Conservation (phyloP, 306 rosid species). For the Lupinus albus region DNA sequence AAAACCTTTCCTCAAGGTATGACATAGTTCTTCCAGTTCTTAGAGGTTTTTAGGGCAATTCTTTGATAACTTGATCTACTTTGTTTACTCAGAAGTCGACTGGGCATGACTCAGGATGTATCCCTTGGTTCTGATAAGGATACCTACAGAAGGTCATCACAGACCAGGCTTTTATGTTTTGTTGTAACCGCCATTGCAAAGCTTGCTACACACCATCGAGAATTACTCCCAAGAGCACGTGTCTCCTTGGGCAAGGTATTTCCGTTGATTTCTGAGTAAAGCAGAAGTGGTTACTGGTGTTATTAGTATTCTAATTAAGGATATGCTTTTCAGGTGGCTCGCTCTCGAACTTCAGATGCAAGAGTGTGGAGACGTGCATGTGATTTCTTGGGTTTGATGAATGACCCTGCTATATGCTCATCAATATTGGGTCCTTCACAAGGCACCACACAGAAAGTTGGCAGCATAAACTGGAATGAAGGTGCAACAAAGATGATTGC, state of each 20-base stretch:
- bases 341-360: constrained; percentile 80
- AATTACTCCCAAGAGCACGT: constrained; percentile 86
- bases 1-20: constrained; percentile 93
- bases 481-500: constrained; percentile 86
- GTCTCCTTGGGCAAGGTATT: constrained; percentile 92
- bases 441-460: constrained; percentile 61
- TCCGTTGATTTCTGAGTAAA: constrained; percentile 20
- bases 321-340: constrained; percentile 66
- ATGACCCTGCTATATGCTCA: constrained; percentile 80
- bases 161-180: constrained; percentile 91
- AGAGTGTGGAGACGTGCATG: constrained; percentile 91
- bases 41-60: constrained; percentile 20
- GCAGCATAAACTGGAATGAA: constrained; percentile 82
- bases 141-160: constrained; percentile 72
- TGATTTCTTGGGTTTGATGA: constrained; percentile 88
- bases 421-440: constrained; percentile 84
- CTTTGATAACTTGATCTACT: constrained; percentile 36
- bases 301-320: constrained; percentile 31
- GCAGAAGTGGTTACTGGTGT: constrained; percentile 3
- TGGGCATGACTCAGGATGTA: constrained; percentile 75
- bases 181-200: constrained; percentile 96
- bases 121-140: constrained; percentile 53
- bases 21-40: constrained; percentile 36
- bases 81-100: constrained; percentile 59
- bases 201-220: constrained; percentile 88